These are phyloP conservation scores for Coniochaeta prunicola DNA, from an alignment of 2,329 filamentous ascomycete species.

Conservation along the genomic window DNA sequence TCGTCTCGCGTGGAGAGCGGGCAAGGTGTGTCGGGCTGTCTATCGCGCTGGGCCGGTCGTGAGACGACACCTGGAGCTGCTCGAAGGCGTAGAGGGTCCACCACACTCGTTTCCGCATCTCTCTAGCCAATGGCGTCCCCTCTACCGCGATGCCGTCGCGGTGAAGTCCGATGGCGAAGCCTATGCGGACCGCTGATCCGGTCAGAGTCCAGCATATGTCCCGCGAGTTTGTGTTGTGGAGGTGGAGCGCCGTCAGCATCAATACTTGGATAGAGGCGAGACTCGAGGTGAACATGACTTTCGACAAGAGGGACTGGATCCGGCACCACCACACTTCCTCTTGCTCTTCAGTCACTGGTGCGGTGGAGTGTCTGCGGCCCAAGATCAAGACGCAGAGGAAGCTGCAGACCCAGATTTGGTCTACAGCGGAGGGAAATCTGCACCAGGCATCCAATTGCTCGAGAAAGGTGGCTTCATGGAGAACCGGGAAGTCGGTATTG, in stretches of 20 bases:
- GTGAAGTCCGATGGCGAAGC: slow-evolving; percentile 34
- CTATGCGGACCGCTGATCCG: slow-evolving; percentile 32
- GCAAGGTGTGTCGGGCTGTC: slow-evolving; percentile 22
- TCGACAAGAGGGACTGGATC: slow-evolving; percentile 29
- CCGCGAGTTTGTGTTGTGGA: slow-evolving; percentile 36
- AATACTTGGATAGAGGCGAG: slow-evolving; percentile 32
- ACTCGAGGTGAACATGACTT: slow-evolving; percentile 33
- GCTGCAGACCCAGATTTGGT: slow-evolving; percentile 32
- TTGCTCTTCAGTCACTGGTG: slow-evolving; percentile 25
- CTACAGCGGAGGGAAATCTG: slow-evolving; percentile 19
- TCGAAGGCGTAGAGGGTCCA: slow-evolving; percentile 26
- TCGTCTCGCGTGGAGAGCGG: slow-evolving; percentile 26
- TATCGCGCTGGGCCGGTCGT: slow-evolving; percentile 35
- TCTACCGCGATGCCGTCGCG: slow-evolving; percentile 27
- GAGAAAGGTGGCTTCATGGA: slow-evolving; percentile 33
- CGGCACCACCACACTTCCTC: slow-evolving; percentile 32
- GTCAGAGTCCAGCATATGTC: slow-evolving; percentile 33
- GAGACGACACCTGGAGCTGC: slow-evolving; percentile 32
- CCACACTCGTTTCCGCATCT: slow-evolving; percentile 22
- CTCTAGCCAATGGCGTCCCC: slow-evolving; percentile 24
- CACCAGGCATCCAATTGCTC: slow-evolving; percentile 29
- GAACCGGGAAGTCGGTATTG: slow-evolving; percentile 32
- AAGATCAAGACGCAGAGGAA: slow-evolving; percentile 32
- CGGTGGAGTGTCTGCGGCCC: slow-evolving; percentile 23
- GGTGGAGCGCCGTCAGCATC: slow-evolving; percentile 31